Base-by-base conservation (phyloP, 805 yeast species). In the Zygosaccharomyces kombuchaensis region DNA sequence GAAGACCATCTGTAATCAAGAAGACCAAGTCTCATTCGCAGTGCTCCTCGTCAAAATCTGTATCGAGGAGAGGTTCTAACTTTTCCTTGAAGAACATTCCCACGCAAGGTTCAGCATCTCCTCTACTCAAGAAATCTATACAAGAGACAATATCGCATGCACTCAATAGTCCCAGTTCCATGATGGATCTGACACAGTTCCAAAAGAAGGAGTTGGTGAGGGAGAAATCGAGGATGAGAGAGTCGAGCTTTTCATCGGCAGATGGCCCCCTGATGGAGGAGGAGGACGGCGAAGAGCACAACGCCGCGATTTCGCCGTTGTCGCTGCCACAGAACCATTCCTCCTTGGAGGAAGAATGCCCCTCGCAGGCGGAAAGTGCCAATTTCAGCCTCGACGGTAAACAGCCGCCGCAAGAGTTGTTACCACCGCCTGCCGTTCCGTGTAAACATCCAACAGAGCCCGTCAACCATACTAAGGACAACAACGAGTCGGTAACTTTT, bases 141-240 rank as follows among this genome's bases (percentile, higher is more conserved):
- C 54, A 61, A 41, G 56, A 56, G 19, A 51, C 56, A 9, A 47
- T 62, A n/a, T 56, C 65, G 2, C 56, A 57, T 42, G 59, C 59
- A 1, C 48, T 60, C 21, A 60, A 59, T 39, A 47, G 56, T 4
- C 60, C 65, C 7, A 54, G 55, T 43, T 63, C 67, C 6, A 59
- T 59, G 17, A 58, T 63, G 60, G 65, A 63, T 47, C 51, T 63
- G 43, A 50, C 55, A 34, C 66, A 63, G 44, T 55, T 63, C 41
- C 58, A 60, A 21, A 47, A 53, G 37, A 62, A 60, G 39, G 62
- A 52, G 30, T 45, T 56, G 23, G 58, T 54, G 3, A 51, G 60
- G 35, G 62, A 55, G 38, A 53, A 47, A 13, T 46, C 45, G 4
- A 50, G 48, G 22, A 12, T 26, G 31, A 41, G 56, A 48, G 35